These are phyloP conservation scores for Tulasnella calospora DNA, from an alignment of 768 basidiomycete species.

Conservation along the genomic window DNA sequence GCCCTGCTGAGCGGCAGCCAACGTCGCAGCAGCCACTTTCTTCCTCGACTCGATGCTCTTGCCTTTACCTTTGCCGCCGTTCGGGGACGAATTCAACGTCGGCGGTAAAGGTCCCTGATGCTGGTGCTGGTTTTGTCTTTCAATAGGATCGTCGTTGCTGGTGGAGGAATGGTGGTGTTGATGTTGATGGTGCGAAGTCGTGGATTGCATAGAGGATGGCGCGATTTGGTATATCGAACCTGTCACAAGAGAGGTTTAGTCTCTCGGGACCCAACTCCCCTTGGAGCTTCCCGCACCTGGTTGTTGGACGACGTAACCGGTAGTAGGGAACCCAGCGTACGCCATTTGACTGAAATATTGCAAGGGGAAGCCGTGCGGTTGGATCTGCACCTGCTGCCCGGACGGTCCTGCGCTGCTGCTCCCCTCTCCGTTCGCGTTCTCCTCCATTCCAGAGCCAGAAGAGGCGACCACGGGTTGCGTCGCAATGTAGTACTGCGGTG, in stretches of 20 bases:
- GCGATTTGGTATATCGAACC: neutral
- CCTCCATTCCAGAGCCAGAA: neutral
- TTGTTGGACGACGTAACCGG: neutral
- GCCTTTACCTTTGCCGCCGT: constrained; percentile 10
- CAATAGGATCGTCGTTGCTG: constrained; percentile 18
- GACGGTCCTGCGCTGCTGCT: neutral
- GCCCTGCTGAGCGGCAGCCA: neutral
- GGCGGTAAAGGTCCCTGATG: neutral
- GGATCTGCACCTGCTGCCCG: neutral
- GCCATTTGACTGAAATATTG: constrained; percentile 1
- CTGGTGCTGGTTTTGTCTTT: constrained; percentile 16
- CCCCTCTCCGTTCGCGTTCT: neutral
- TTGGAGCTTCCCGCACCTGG: neutral
- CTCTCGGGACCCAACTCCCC: neutral
- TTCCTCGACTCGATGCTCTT: neutral
- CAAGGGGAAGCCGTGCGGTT: neutral
- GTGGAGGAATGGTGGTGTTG: neutral
- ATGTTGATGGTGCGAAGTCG: neutral
- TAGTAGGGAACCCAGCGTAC: neutral
- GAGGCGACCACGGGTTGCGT: neutral
- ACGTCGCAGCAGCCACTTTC: neutral
- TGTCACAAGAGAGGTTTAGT: neutral
- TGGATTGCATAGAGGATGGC: neutral
- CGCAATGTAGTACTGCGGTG: neutral
- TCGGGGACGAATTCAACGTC: neutral